Conservation (phyloP, 345 rosid species). For the Anacardium occidentale region DNA sequence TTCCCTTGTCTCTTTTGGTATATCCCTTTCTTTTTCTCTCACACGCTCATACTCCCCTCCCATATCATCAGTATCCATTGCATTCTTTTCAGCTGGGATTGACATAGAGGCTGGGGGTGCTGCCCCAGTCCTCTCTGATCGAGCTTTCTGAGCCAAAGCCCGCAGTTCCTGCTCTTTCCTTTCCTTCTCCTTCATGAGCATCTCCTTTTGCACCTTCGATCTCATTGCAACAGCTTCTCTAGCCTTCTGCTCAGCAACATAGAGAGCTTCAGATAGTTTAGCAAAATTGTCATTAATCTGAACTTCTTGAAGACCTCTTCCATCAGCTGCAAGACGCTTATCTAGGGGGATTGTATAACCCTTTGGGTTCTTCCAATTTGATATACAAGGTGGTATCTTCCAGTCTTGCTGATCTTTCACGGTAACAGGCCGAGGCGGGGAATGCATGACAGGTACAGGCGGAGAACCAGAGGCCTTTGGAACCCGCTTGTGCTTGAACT, state of each 20-base stretch:
- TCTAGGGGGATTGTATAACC: slow-evolving; percentile 97
- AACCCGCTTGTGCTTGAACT: slow-evolving; percentile 97
- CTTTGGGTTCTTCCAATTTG: slow-evolving; percentile 94
- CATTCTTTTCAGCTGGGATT: slow-evolving; percentile 50
- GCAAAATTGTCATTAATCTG: slow-evolving; percentile 89
- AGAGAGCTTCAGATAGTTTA: slow-evolving; percentile 82
- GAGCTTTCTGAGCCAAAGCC: slow-evolving; percentile 91
- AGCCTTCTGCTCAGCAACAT: slow-evolving; percentile 96
- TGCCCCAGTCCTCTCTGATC: slow-evolving; percentile 81
- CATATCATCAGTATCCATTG: slow-evolving; percentile 50
- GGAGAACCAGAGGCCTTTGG: slow-evolving; percentile 97
- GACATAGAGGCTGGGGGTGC: slow-evolving; percentile 56
- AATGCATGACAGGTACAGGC: slow-evolving; percentile 96
- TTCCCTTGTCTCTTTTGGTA: slow-evolving; percentile 61
- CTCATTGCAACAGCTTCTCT: slow-evolving; percentile 98
- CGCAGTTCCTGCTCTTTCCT: slow-evolving; percentile 89
- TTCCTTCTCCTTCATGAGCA: slow-evolving; percentile 92
- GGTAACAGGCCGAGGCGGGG: slow-evolving; percentile 93
- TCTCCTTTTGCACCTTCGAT: slow-evolving; percentile 91
- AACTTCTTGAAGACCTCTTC: slow-evolving; percentile 91
- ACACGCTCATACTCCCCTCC: slow-evolving; percentile 62
- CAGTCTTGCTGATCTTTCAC: slow-evolving; percentile 97
- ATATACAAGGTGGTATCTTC: slow-evolving; percentile 97
- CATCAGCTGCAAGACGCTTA: slow-evolving; percentile 98
- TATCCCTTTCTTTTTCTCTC: slow-evolving; percentile 48